Percentiles rank a stretch among this genome's conserved stretches.
phyloP scores from a whole-genome alignment of 2,329 filamentous ascomycete genomes.

The Rhynchosporium agropyri region DNA sequence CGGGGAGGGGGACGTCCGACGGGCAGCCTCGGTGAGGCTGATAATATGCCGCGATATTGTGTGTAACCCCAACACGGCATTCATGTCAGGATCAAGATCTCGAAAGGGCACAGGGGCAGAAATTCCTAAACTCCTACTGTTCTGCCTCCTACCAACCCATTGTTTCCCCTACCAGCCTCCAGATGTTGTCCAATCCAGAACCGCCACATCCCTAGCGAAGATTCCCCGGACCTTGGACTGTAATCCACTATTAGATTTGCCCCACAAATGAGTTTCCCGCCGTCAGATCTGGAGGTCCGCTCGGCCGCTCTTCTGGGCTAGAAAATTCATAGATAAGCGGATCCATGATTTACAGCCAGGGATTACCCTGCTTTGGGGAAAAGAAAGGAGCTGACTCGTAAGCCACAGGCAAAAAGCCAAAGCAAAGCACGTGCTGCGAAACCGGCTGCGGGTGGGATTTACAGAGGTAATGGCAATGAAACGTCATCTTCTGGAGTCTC shows the following conservation, averaged over 20 bases:
- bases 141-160: neutral
- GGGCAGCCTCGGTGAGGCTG: constrained; percentile 8
- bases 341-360: constrained; percentile 3
- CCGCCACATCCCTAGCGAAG: constrained; percentile 8
- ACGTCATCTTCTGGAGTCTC: constrained; percentile 16
- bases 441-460: neutral
- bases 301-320: neutral
- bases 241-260: neutral
- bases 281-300: constrained; percentile 9
- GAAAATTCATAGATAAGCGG: neutral
- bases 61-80: neutral
- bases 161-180: neutral
- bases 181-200: constrained; percentile 9
- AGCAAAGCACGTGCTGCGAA: neutral
- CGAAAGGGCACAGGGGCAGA: no score
- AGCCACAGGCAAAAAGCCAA: neutral
- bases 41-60: constrained; percentile 3
- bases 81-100: neutral
- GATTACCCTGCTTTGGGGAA: neutral
- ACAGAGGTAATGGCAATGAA: neutral
- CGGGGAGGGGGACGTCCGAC: neutral
- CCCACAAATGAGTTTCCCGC: constrained; percentile 16
- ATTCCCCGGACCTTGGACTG: neutral
- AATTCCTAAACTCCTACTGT: neutral
- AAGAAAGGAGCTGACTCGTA: neutral